phyloP scores from a whole-genome alignment of 176 grass and related monocot species.

The Zoysia pacifica region DNA sequence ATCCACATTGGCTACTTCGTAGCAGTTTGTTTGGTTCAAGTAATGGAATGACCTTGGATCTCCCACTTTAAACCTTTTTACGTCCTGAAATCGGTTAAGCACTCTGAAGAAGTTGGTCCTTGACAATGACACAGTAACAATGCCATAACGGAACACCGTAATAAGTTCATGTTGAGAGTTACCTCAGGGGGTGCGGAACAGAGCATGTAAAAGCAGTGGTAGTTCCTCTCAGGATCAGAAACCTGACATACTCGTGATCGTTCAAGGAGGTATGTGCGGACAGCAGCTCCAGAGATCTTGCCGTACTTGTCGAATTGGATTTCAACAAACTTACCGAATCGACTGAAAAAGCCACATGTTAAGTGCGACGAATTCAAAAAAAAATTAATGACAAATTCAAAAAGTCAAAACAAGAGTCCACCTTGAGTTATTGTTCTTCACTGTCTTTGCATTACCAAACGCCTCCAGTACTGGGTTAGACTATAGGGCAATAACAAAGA shows the following conservation, averaged over 20 bases:
- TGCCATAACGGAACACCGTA: neutral
- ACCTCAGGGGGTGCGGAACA: constrained; percentile 90
- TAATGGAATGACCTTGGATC: constrained; percentile 86
- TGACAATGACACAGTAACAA: constrained; percentile 5
- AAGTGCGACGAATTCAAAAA: neutral
- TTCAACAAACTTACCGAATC: constrained; percentile 97
- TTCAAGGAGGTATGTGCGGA: constrained; percentile 86
- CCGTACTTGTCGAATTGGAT: constrained; percentile 93
- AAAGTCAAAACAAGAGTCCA: neutral
- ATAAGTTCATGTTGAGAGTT: constrained; percentile 39
- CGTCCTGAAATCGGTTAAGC: constrained; percentile 56
- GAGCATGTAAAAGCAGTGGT: constrained; percentile 98
- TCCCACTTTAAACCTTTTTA: constrained; percentile 84
- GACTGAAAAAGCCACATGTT: constrained; percentile 47
- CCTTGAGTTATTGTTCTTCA: constrained; percentile 99
- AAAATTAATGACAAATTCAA: neutral
- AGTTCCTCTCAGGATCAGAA: constrained; percentile 92
- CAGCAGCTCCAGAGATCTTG: constrained; percentile 92
- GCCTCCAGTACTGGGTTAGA: constrained; percentile 97
- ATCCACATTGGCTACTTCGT: constrained; percentile 82
- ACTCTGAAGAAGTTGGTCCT: constrained; percentile 18
- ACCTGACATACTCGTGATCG: constrained; percentile 90
- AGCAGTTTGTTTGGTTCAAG: constrained; percentile 91
- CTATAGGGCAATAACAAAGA: constrained; percentile 40
- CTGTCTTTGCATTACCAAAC: constrained; percentile 91